Evolutionary conservation across 1,139 yeast species (phyloP), one percentile per base, ranked within the genome.

Genomic region (Magnusiomyces suaveolens): DNA sequence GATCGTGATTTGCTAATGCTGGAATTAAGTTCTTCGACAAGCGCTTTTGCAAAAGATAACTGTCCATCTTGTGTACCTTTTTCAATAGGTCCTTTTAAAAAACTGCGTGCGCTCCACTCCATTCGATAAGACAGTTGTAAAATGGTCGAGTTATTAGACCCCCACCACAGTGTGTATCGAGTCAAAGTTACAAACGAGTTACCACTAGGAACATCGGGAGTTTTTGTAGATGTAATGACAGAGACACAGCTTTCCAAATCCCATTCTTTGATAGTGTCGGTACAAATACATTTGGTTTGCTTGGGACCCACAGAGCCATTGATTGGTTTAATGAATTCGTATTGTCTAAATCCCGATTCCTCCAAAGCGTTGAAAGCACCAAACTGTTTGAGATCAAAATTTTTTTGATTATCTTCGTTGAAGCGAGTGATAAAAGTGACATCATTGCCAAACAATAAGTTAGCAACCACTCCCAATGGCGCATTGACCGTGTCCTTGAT

Each of bases 201-300:
- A 3, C 99, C 99, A 56, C 89, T 84, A 0, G 99, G 99, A 14
- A 94, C 97, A 70, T 92, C 97, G 0, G 97, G 98, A 0, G 96
- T 86, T 25, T 76, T 76, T 0, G 96, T 86, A 0, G 77, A 67
- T 62, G 86, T 90, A 43, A 80, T 77, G 1, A 87, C 83, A 41
- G 78, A 71, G 46, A 84, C 77, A 57, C 71, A 74, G 36, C 76
- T 72, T 16, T 82, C 79, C 50, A 82, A 69, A 65, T 87, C 87
- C 69, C 76, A 80, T 50, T 77, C 75, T 56, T 84, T 82, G 50
- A 87, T 70, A 6, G 78, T 76, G 63, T 94, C 99, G 1, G 82
- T 82, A 54, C 88, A 81, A 18, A 77, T 66, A 72, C 98, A 94
- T 62, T 78, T 80, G 1, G 98, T 90, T 66, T 90, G 96, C 64